Conservation (phyloP, 352 stramenopile genomes). For the Thalassiosira hispida region DNA sequence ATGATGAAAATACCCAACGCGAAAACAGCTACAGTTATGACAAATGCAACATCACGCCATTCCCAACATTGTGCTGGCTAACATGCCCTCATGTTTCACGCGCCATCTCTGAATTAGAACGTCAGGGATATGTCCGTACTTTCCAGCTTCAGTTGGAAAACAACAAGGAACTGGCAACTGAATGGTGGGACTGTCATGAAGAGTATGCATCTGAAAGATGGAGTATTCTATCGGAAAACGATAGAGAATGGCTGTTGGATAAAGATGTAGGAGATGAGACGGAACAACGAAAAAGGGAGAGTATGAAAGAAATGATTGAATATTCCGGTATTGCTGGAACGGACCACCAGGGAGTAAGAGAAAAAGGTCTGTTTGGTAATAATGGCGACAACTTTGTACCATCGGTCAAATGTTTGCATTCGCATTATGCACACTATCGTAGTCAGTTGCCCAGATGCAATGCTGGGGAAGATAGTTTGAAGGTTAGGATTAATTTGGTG, state of each 20-base stretch:
- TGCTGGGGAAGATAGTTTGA: not conserved
- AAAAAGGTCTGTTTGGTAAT: conserved; percentile 8
- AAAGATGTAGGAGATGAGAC: conserved; percentile 12
- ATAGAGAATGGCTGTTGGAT: conserved; percentile 57
- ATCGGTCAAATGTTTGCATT: conserved; percentile 75
- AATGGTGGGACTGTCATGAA: conserved; percentile 59
- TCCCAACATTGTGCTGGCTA: conserved; percentile 80
- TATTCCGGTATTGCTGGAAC: conserved; percentile 72
- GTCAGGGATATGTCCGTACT: conserved; percentile 55
- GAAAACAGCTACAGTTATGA: too few relatives aligned
- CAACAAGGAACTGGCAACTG: conserved; percentile 21
- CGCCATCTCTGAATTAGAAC: conserved; percentile 69
- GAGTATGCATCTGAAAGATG: conserved; percentile 68
- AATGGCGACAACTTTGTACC: conserved; percentile 32
- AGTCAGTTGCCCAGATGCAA: conserved; percentile 37
- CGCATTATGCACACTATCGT: conserved; percentile 78
- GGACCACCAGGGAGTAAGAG: conserved; percentile 39
- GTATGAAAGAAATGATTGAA: conserved; percentile 69
- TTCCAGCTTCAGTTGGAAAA: conserved; percentile 59
- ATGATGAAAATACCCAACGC: conserved; percentile 32
- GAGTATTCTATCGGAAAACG: conserved; percentile 52
- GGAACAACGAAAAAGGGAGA: conserved; percentile 31
- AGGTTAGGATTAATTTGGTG: conserved; percentile 54
- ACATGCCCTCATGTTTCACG: conserved; percentile 61
- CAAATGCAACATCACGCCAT: too few relatives aligned